A percentile compares a stretch with the other conserved stretches of the same genome.
These are phyloP conservation scores for Fusarium oligoseptatum DNA, from an alignment of 2,329 filamentous ascomycete species.

Conservation along the genomic window DNA sequence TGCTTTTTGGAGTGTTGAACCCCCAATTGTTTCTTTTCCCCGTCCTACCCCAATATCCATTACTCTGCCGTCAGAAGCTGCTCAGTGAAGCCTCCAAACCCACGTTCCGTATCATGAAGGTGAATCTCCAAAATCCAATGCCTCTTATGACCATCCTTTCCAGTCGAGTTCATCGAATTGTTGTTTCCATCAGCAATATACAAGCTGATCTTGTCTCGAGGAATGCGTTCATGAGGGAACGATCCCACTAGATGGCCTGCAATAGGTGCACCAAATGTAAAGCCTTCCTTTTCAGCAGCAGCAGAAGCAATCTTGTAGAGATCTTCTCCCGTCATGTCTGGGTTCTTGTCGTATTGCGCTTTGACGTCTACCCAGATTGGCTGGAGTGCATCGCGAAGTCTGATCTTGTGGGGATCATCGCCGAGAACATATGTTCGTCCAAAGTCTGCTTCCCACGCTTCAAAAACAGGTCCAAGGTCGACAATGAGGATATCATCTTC, in stretches of 20 bases:
- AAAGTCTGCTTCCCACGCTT: conserved; percentile 61
- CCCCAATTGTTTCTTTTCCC: background rate
- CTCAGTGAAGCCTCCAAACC: background rate
- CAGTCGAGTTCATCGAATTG: background rate
- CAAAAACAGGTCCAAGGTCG: conserved; percentile 66
- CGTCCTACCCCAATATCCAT: background rate
- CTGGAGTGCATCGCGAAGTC: conserved; percentile 60
- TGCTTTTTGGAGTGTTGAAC: background rate
- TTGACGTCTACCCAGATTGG: conserved; percentile 59
- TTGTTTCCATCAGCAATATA: background rate
- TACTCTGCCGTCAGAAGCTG: background rate
- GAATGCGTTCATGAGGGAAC: background rate
- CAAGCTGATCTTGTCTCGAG: background rate
- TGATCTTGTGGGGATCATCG: conserved; percentile 58
- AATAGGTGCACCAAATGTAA: background rate
- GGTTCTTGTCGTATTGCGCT: background rate
- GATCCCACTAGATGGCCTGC: background rate
- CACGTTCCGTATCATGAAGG: background rate
- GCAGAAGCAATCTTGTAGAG: background rate
- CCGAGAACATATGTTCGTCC: conserved; percentile 63
- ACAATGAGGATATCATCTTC: conserved; percentile 65
- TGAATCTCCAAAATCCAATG: conserved; percentile 4
- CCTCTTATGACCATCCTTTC: background rate
- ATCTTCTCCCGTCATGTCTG: background rate
- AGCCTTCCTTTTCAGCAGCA: background rate